Evolutionary conservation across 495 filamentous ascomycete species (phyloP).

Genomic region (Thozetella sp.): DNA sequence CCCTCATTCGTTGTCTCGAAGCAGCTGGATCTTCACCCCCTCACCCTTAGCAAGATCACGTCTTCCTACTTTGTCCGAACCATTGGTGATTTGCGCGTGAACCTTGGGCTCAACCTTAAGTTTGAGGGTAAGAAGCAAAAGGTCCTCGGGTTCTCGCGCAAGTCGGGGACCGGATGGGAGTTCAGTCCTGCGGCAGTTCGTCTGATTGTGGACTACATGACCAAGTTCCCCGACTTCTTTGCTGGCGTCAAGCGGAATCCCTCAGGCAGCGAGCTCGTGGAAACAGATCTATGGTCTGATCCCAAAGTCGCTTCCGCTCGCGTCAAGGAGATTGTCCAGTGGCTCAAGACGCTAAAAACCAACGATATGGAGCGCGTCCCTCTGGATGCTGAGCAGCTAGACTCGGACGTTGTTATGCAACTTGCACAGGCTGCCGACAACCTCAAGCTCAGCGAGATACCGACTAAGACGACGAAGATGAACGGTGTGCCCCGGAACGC

Average conservation of each 20-base stretch:
- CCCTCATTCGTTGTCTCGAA: constrained; percentile 87
- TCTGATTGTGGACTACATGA: constrained; percentile 86
- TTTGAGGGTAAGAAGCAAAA: constrained; percentile 95
- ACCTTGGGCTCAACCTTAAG: constrained; percentile 94
- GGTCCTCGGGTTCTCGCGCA: constrained; percentile 92
- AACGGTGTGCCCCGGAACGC: constrained; percentile 84
- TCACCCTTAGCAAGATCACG: constrained; percentile 93
- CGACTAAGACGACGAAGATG: constrained; percentile 49
- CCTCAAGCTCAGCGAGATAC: constrained; percentile 47
- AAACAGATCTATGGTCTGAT: constrained; percentile 84
- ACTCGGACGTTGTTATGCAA: constrained; percentile 81
- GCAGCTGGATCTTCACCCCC: constrained; percentile 76
- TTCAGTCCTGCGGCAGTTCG: constrained; percentile 84
- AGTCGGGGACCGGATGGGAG: constrained; percentile 86
- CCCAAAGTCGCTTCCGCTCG: constrained; percentile 63
- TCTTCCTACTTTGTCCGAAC: constrained; percentile 86
- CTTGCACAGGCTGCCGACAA: constrained; percentile 79
- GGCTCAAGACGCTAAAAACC: constrained; percentile 87
- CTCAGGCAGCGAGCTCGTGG: constrained; percentile 45
- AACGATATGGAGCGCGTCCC: constrained; percentile 93
- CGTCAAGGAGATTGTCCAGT: constrained; percentile 85
- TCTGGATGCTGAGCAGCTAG: constrained; percentile 92
- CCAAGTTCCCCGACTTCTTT: constrained; percentile 92
- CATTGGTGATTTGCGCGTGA: constrained; percentile 72
- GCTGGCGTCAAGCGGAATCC: constrained; percentile 75